These are phyloP conservation scores for Austroboletus novae-zelandiae DNA, from an alignment of 1,284 basidiomycete species.

Conservation along the genomic window DNA sequence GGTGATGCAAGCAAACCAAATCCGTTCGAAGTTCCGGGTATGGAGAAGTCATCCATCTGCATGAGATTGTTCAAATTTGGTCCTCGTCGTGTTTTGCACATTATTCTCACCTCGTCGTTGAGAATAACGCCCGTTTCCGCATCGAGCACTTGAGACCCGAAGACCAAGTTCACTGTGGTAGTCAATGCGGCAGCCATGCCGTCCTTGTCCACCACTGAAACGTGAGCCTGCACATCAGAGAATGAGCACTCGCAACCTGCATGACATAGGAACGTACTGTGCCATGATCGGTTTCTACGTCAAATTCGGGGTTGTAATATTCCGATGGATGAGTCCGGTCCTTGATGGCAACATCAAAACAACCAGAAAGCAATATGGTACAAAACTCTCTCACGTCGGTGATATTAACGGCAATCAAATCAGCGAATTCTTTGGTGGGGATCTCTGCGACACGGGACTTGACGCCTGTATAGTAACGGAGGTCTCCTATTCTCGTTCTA, in stretches of 20 bases:
- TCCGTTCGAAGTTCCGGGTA: constrained; percentile 74
- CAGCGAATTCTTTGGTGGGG: constrained; percentile 68
- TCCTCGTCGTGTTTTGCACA: too few relatives aligned
- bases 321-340: constrained; percentile 74
- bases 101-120: constrained; percentile 69
- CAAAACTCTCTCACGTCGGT: constrained; percentile 63
- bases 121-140: constrained; percentile 83
- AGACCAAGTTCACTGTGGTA: constrained; percentile 83
- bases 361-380: neutral
- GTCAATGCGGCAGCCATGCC: constrained; percentile 87
- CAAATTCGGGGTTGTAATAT: constrained; percentile 85
- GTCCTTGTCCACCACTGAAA: constrained; percentile 75
- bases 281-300: constrained; percentile 78
- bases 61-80: constrained; percentile 8
- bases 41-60: constrained; percentile 89
- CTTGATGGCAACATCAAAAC: constrained; percentile 39
- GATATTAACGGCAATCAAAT: constrained; percentile 60
- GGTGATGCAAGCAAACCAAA: constrained; percentile 87
- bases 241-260: constrained; percentile 3
- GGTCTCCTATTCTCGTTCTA: constrained; percentile 83
- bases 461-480: constrained; percentile 55
- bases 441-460: constrained; percentile 62
- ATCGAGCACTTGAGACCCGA: constrained; percentile 86
- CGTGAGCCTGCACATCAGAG: constrained; percentile 60
- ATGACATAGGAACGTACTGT: constrained; percentile 53